These are phyloP conservation scores for Tylopilus vinaceipallidus DNA, from an alignment of 768 basidiomycete genomes.

Conservation along the genomic window DNA sequence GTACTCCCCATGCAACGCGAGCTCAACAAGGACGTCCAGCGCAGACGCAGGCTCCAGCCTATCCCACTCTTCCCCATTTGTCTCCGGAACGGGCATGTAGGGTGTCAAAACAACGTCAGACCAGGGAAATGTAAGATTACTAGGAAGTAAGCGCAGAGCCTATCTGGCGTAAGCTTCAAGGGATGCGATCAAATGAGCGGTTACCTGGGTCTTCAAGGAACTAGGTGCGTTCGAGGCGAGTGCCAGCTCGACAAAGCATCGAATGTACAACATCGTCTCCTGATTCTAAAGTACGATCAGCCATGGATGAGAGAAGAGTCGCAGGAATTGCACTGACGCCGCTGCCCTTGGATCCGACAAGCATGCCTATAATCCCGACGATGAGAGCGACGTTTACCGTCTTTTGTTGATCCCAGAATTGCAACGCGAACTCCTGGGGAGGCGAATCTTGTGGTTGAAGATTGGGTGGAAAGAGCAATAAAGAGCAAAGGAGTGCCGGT, in stretches of 20 bases:
- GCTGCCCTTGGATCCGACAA: conserved; percentile 70
- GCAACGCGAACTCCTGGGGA: conserved; percentile 91
- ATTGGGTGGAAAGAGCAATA: conserved; percentile 68
- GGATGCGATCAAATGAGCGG: conserved; percentile 8
- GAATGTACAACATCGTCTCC: conserved; percentile 57
- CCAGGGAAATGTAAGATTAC: conserved; percentile 56
- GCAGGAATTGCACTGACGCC: conserved; percentile 42
- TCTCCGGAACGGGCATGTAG: conserved; percentile 74
- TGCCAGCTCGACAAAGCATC: conserved; percentile 84
- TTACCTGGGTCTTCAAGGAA: conserved; percentile 80
- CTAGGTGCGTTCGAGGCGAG: conserved; percentile 95
- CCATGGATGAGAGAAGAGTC: neutral
- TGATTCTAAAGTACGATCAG: conserved; percentile 41
- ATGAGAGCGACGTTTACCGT: conserved; percentile 75
- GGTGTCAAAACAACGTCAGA: conserved; percentile 66
- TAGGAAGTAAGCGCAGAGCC: conserved; percentile 60
- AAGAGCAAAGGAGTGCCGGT: conserved; percentile 61
- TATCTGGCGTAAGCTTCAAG: conserved; percentile 35
- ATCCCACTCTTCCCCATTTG: conserved; percentile 93
- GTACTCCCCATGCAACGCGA: conserved; percentile 87
- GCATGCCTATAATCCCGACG: conserved; percentile 81
- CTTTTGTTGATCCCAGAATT: conserved; percentile 96
- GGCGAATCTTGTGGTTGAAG: conserved; percentile 54
- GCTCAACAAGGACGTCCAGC: conserved; percentile 77
- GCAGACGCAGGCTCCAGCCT: conserved; percentile 78